Evolutionary conservation across 768 basidiomycete genomes (phyloP).

Genomic region (Psilocybe subaeruginosa): DNA sequence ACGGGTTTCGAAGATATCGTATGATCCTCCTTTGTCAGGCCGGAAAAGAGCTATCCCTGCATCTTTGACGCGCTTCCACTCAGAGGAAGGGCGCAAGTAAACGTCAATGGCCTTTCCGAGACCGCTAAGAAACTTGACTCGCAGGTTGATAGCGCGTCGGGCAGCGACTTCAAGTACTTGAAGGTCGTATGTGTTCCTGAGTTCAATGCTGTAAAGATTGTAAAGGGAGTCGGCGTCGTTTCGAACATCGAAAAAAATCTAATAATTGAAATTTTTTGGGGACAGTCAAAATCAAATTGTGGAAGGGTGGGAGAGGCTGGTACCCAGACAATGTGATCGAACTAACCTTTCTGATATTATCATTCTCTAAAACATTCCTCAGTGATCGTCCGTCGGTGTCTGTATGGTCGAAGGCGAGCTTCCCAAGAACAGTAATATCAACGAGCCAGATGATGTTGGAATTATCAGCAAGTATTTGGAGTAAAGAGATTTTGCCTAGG

Average conservation of each 20-base stretch:
- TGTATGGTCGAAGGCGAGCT: conserved; percentile 28
- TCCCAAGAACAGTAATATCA: conserved; percentile 34
- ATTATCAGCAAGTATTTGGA: conserved; percentile 30
- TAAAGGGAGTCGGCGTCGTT: conserved; percentile 37
- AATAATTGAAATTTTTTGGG: background rate
- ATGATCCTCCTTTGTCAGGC: conserved; percentile 31
- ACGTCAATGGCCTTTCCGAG: conserved; percentile 12
- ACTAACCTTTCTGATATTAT: conserved; percentile 13
- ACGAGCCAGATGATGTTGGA: conserved; percentile 35
- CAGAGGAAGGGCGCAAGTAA: conserved; percentile 25
- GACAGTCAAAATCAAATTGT: too few relatives aligned
- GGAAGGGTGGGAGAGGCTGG: too few relatives aligned
- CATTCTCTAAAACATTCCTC: conserved; percentile 8
- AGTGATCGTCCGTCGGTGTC: conserved; percentile 22
- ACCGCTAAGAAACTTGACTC: conserved; percentile 16
- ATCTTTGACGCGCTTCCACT: conserved; percentile 33
- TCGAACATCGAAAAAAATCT: conserved; percentile 39
- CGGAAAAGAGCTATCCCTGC: conserved; percentile 31
- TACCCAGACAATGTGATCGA: background rate
- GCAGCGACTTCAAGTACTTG: conserved; percentile 37
- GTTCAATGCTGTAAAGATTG: conserved; percentile 28
- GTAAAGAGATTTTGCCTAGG: conserved; percentile 29
- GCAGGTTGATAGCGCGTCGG: conserved; percentile 23
- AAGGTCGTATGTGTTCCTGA: conserved; percentile 33
- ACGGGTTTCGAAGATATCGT: conserved; percentile 29